These are phyloP conservation scores for Rhizopus stolonifer DNA, from an alignment of 371 early-diverging fungal genomes.

Conservation along the genomic window DNA sequence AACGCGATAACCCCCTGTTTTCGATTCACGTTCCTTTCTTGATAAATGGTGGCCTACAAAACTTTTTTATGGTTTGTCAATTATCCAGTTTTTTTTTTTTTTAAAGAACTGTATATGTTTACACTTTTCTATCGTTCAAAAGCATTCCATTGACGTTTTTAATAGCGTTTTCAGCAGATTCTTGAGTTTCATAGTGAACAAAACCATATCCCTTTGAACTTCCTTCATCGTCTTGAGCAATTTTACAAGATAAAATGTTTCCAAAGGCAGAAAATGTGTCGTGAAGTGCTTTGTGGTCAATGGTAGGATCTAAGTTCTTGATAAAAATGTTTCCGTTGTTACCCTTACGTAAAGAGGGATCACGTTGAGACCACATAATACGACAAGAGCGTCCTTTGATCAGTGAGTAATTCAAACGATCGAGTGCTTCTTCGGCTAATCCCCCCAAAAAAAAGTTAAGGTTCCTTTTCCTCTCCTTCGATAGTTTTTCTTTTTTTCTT, in stretches of 20 bases:
- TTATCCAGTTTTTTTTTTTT: too few species aligned
- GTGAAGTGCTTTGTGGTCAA: constrained; percentile 95
- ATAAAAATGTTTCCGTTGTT: constrained; percentile 98
- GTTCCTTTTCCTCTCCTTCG: too few species aligned
- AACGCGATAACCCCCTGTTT: constrained; percentile 72
- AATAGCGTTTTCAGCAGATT: constrained; percentile 88
- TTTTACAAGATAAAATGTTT: constrained; percentile 91
- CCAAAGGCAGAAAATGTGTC: constrained; percentile 97
- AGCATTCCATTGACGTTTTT: constrained; percentile 91
- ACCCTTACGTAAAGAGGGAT: constrained; percentile 90
- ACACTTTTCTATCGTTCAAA: constrained; percentile 85
- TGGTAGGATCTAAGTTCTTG: constrained; percentile 96
- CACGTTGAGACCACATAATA: constrained; percentile 99
- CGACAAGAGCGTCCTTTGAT: constrained; percentile 94
- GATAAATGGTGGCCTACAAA: constrained; percentile 82
- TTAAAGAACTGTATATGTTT: constrained; percentile 1
- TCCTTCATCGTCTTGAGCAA: constrained; percentile 78
- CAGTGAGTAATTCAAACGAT: constrained; percentile 89
- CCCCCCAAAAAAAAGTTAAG: background rate
- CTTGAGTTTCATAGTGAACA: constrained; percentile 90
- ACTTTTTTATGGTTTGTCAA: too few species aligned
- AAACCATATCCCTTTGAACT: constrained; percentile 93
- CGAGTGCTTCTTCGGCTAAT: constrained; percentile 86
- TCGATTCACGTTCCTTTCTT: constrained; percentile 78
- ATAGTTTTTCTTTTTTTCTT: background rate